phyloP scores from a whole-genome alignment of 164 flowering plant genomes.

The Paratinospora sagittata region DNA sequence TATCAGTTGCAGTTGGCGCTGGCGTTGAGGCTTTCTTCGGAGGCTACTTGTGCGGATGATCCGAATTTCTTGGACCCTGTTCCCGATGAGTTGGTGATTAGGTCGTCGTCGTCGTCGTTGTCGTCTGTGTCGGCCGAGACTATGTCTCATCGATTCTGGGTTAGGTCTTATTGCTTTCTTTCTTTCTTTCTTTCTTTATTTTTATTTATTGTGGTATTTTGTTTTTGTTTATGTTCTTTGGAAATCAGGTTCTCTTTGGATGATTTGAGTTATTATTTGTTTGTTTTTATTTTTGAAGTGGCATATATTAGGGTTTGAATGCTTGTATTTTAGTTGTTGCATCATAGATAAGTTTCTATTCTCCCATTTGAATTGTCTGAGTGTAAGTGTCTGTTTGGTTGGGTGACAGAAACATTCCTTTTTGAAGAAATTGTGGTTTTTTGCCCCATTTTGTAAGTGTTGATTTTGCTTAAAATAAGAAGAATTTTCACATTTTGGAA shows the following conservation, averaged over 20 bases:
- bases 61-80: constrained; percentile 86
- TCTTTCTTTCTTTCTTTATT: background rate
- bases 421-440: background rate
- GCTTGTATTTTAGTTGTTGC: background rate
- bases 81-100: constrained; percentile 44
- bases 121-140: constrained; percentile 42
- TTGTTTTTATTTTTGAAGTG: no score
- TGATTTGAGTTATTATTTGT: no score
- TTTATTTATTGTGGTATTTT: background rate
- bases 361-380: background rate
- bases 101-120: constrained; percentile 28
- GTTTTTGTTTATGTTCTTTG: no score
- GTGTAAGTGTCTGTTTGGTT: background rate
- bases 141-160: constrained; percentile 95
- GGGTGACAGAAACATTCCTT: background rate
- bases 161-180: constrained; percentile 19
- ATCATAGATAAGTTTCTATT: background rate
- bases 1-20: constrained; percentile 90
- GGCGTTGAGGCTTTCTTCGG: constrained; percentile 79
- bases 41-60: constrained; percentile 87
- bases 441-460: no score
- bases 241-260: no score
- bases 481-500: no score
- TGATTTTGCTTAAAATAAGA: no score
- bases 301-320: background rate